These are phyloP conservation scores for Solanum habrochaites DNA, from an alignment of 257 asterid genomes.

Conservation along the genomic window DNA sequence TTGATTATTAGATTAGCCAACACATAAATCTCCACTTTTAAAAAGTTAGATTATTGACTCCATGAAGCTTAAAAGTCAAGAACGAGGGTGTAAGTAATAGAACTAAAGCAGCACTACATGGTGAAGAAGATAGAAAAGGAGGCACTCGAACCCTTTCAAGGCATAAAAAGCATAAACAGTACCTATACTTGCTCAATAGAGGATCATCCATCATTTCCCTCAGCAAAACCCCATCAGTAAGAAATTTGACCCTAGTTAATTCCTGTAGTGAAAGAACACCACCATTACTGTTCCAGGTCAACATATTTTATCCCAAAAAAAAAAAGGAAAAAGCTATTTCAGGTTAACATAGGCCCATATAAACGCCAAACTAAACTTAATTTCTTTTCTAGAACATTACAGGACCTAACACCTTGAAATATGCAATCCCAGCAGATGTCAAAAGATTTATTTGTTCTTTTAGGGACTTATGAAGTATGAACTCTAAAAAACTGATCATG, in stretches of 20 bases:
- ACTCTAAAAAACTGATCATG: neutral
- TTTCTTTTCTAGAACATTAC: neutral
- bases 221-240: conserved; percentile 92
- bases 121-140: neutral
- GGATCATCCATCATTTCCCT: conserved; percentile 99
- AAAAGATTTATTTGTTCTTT: neutral
- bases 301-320: neutral
- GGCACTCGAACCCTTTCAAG: neutral
- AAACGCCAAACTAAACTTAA: neutral
- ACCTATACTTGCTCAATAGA: conserved; percentile 91
- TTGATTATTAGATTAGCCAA: too few species aligned
- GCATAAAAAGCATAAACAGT: neutral
- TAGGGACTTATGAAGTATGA: neutral
- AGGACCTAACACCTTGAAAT: neutral
- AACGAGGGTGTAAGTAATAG: neutral
- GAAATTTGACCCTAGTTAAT: conserved; percentile 69
- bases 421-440: neutral
- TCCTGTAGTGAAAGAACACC: conserved; percentile 44
- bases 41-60: neutral
- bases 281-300: conserved; percentile 7
- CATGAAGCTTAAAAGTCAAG: neutral
- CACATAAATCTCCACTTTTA: neutral
- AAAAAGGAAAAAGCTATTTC: conserved; percentile 1
- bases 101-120: neutral
- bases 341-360: neutral